phyloP scores from a whole-genome alignment of 106 monocot species.

The Alisma plantagoaquatica region DNA sequence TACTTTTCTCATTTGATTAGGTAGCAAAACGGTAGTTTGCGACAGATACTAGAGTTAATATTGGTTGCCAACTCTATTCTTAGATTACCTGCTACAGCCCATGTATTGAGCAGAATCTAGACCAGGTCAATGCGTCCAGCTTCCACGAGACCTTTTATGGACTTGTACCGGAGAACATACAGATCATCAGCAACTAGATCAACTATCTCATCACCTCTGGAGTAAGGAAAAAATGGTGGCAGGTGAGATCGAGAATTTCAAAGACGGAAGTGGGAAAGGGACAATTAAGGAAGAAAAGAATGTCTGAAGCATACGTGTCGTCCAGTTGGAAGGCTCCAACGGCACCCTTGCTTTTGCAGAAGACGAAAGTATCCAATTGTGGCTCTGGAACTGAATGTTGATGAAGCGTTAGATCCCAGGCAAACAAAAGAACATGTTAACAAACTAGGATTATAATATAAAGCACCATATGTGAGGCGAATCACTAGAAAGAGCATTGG shows the following conservation, averaged over 20 bases:
- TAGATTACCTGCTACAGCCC: too few species aligned
- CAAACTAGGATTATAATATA: background rate
- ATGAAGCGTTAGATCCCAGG: too few species aligned
- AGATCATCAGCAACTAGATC: slow-evolving; percentile 82
- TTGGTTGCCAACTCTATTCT: too few species aligned
- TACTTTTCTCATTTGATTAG: too few species aligned
- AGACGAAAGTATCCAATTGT: slow-evolving; percentile 88
- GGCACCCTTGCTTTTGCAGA: slow-evolving; percentile 78
- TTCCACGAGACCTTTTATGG: slow-evolving; percentile 87
- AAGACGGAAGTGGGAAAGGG: background rate
- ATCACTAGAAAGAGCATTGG: background rate
- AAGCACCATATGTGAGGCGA: too few species aligned
- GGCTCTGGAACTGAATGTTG: slow-evolving; percentile 88
- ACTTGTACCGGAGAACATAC: slow-evolving; percentile 93
- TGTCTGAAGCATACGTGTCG: slow-evolving; percentile 52
- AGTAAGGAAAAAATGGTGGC: background rate
- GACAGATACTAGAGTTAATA: too few species aligned
- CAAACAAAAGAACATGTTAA: background rate
- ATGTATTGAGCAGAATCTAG: too few species aligned
- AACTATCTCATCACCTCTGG: slow-evolving; percentile 86
- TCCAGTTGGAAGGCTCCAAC: slow-evolving; percentile 96
- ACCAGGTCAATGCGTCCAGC: slow-evolving; percentile 69
- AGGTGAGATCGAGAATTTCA: background rate
- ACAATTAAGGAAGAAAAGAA: background rate
- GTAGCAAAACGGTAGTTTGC: too few species aligned